Evolutionary conservation across 2,329 filamentous ascomycete species (phyloP).

Genomic region (Parastagonospora nodorum): DNA sequence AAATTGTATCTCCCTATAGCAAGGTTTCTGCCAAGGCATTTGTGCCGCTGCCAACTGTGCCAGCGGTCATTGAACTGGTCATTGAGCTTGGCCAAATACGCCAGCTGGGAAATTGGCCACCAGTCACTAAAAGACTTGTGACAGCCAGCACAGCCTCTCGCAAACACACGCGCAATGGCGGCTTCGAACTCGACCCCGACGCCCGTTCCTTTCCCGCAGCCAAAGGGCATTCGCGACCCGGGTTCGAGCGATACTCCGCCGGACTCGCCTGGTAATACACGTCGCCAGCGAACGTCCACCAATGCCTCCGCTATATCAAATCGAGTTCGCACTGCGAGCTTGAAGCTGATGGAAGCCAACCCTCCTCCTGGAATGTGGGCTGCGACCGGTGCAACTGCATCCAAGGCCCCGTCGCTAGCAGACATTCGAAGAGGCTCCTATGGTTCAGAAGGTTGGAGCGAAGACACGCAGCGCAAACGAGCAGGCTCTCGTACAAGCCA

Average conservation of each 20-base stretch:
- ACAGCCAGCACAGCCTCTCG: background rate
- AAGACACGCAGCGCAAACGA: conserved; percentile 32
- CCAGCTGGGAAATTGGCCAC: conserved; percentile 1
- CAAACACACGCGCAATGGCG: conserved; percentile 21
- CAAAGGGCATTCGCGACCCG: conserved; percentile 18
- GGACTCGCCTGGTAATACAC: conserved; percentile 22
- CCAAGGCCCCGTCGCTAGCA: conserved; percentile 49
- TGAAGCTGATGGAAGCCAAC: conserved; percentile 46
- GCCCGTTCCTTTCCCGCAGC: conserved; percentile 35
- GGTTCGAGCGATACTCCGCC: conserved; percentile 13
- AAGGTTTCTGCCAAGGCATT: conserved; percentile 21
- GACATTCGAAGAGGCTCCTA: conserved; percentile 50
- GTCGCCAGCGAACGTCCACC: conserved; percentile 32
- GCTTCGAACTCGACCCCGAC: conserved; percentile 25
- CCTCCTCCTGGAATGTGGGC: conserved; percentile 52
- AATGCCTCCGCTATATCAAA: conserved; percentile 38
- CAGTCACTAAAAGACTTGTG: conserved; percentile 7
- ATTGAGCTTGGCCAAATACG: conserved; percentile 16
- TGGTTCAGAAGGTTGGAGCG: conserved; percentile 40
- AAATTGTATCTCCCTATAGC: conserved; percentile 5
- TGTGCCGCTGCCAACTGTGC: conserved; percentile 11
- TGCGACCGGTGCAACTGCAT: conserved; percentile 48
- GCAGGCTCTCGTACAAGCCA: conserved; percentile 33
- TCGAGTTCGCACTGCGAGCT: conserved; percentile 42
- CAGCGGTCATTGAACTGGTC: conserved; percentile 15